phyloP scores from a whole-genome alignment of 371 early-diverging fungal genomes.

The Haplosporangium sp. region DNA sequence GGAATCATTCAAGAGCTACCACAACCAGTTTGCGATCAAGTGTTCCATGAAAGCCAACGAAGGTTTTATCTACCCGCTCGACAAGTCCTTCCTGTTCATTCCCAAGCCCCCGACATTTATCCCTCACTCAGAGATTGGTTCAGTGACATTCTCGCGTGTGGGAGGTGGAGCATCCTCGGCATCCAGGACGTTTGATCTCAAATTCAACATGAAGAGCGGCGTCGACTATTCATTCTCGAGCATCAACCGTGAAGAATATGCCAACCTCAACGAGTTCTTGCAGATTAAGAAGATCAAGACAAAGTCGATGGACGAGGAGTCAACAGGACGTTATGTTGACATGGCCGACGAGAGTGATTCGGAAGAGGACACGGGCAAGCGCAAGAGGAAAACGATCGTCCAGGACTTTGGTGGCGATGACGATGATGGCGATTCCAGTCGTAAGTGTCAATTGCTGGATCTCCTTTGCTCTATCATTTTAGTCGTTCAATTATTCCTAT shows the following conservation, averaged over 20 bases:
- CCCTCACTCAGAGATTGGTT: constrained; percentile 85
- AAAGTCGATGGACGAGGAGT: constrained; percentile 71
- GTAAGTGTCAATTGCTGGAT: constrained; percentile 53
- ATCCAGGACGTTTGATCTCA: constrained; percentile 93
- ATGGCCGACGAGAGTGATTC: constrained; percentile 67
- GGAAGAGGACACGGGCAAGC: constrained; percentile 61
- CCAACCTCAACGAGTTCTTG: constrained; percentile 83
- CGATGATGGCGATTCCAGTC: constrained; percentile 75
- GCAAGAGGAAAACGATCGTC: constrained; percentile 61
- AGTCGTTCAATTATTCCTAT: not conserved
- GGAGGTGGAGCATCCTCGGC: constrained; percentile 71
- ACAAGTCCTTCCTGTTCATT: constrained; percentile 92
- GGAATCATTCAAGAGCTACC: constrained; percentile 71
- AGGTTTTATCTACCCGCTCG: constrained; percentile 96
- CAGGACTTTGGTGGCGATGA: constrained; percentile 55
- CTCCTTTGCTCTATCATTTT: not conserved
- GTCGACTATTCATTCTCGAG: constrained; percentile 89
- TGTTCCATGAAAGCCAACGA: constrained; percentile 99
- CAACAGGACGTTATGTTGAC: constrained; percentile 67
- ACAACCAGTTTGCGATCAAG: constrained; percentile 88
- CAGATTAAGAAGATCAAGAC: constrained; percentile 86
- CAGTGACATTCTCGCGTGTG: constrained; percentile 94
- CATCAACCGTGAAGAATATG: constrained; percentile 90
- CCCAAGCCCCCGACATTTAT: constrained; percentile 96
- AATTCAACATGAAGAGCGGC: constrained; percentile 85